A percentile compares a stretch with the other conserved stretches of the same genome.
Conservation (phyloP, 331 rosid genomes). For the Pyracantha coccinea region DNA sequence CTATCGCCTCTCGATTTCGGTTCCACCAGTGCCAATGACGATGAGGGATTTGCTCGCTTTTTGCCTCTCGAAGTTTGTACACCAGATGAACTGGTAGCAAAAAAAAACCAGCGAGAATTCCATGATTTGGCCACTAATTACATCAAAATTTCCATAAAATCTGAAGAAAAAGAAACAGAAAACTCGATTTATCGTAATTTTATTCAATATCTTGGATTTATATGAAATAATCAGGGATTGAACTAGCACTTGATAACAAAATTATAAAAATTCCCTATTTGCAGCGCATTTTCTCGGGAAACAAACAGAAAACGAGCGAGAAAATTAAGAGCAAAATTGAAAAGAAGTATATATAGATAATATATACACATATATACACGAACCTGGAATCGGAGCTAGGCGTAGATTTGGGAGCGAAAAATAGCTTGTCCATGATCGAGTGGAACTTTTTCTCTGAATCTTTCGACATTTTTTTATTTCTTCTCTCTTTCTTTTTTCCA, state of each 20-base stretch:
- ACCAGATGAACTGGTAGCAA: conserved; percentile 37
- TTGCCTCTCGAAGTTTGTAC: conserved; percentile 37
- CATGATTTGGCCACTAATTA: neutral
- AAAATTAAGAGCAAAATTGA: neutral
- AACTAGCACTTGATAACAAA: no score
- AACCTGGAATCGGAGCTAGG: conserved; percentile 51
- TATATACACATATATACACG: neutral
- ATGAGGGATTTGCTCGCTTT: conserved; percentile 50
- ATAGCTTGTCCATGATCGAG: conserved; percentile 81
- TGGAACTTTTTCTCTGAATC: conserved; percentile 79
- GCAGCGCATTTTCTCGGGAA: neutral
- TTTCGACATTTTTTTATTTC: conserved; percentile 31
- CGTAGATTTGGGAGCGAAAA: conserved; percentile 45
- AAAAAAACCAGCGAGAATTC: neutral
- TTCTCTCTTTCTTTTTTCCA: neutral
- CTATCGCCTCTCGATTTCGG: conserved; percentile 32
- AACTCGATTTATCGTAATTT: neutral
- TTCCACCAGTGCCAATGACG: conserved; percentile 38
- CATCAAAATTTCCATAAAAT: neutral
- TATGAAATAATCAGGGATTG: neutral
- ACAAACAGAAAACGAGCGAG: neutral
- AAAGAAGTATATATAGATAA: neutral
- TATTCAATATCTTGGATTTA: neutral
- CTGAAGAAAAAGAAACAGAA: neutral
- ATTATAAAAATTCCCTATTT: neutral